Evolutionary conservation across 805 yeast genomes (phyloP), one percentile per base, ranked within the genome.

Genomic region (Priceomyces carsonii): DNA sequence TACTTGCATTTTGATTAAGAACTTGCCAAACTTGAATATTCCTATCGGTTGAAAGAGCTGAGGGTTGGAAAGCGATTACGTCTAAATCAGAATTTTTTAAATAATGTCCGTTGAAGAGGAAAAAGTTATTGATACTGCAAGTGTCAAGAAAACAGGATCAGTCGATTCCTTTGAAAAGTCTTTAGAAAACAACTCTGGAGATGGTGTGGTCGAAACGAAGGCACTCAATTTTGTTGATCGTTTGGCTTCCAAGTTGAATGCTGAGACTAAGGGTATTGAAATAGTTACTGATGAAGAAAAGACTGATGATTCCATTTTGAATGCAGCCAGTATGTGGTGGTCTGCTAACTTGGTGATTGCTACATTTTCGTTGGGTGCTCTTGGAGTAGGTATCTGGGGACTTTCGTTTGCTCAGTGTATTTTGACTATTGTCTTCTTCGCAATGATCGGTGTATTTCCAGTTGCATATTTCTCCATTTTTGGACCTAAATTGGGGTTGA

Each of bases 331-430:
- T 32, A 85, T 89, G 91, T 89, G 96, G 95, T 73, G 84, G 50
- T 83, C 95, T 6, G 95, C 95, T 23, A 88, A 89, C 63, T 70
- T 86, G 74, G 95, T 86, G 38, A 77, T 89, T 53, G 88, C 96
- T 14, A 78, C 96, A 12, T 79, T 77, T 50, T 71, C 95, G 6
- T 66, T 87, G 32, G 96, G 97, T 59, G 83, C 73, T 14, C 50
- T 69, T 26, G 75, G 73, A 41, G 67, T 79, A 30, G 67, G 82
- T 40, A 71, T 77, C 17, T 87, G 77, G 51, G 81, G 72, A 8
- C 66, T 90, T 43, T 76, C 79, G 33, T 85, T 90, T 61, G 84
- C 89, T 76, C 84, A 83, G 50, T 66, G 84, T 13, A 75, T 79
- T 18, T 66, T 84, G 35, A 57, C 70, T 17, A 85, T 85, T 49